Percentiles rank a stretch among this genome's conserved stretches.
phyloP scores from a whole-genome alignment of 208 protist genomes.

The Herpetomonas tarakana region DNA sequence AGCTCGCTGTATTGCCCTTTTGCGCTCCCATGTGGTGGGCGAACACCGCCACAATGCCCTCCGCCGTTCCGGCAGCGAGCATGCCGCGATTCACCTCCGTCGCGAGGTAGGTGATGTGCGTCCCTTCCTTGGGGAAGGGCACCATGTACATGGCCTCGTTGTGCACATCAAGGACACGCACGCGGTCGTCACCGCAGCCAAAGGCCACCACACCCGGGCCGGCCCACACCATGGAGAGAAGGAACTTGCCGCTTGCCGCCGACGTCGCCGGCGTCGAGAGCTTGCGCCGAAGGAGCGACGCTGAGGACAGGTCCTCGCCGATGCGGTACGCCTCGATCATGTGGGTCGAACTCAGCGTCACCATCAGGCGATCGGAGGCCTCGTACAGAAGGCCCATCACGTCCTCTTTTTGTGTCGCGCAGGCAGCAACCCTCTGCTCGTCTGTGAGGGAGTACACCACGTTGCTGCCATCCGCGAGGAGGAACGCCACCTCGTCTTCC shows the following conservation, averaged over 20 bases:
- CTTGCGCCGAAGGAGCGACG: conserved; percentile 60
- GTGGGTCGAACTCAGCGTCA: conserved; percentile 55
- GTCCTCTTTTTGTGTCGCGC: conserved; percentile 45
- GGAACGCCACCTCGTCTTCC: conserved; percentile 72
- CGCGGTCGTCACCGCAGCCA: conserved; percentile 66
- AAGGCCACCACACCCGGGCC: conserved; percentile 67
- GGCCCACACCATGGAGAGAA: conserved; percentile 75
- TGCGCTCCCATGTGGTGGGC: conserved; percentile 12
- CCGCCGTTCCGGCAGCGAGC: conserved; percentile 55
- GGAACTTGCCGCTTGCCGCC: conserved; percentile 23
- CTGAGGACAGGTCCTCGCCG: conserved; percentile 36
- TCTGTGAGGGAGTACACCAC: conserved; percentile 48
- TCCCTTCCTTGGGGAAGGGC: conserved; percentile 36
- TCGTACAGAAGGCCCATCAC: conserved; percentile 71
- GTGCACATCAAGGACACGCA: conserved; percentile 82
- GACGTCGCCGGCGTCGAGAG: conserved; percentile 41
- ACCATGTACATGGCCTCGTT: conserved; percentile 75
- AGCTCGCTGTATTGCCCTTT: neutral
- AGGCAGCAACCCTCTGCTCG: conserved; percentile 59
- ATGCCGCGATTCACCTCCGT: conserved; percentile 31
- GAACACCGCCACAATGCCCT: conserved; percentile 70
- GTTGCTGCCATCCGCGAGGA: conserved; percentile 47
- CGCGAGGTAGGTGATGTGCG: conserved; percentile 56
- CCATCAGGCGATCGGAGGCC: conserved; percentile 43
- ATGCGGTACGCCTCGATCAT: conserved; percentile 69